Conservation (phyloP, 2,329 filamentous ascomycete species). For the Gliomastix tumulicola region DNA sequence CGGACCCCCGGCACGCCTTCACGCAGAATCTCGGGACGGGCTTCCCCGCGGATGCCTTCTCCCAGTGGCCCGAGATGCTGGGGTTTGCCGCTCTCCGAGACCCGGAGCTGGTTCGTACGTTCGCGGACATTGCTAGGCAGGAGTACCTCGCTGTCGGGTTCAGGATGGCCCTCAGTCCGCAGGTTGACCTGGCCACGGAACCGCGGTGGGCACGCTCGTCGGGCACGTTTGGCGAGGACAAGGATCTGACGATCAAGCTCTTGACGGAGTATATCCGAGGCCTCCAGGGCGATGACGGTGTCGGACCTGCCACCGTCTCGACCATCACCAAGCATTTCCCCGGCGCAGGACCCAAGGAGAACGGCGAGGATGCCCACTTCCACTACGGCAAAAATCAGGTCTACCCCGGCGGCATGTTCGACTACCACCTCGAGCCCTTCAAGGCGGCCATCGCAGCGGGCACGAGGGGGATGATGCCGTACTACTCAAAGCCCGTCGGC, state of each 20-base stretch:
- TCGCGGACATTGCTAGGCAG: slow-evolving; percentile 40
- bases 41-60: slow-evolving; percentile 33
- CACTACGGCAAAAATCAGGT: slow-evolving; percentile 42
- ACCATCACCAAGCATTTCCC: slow-evolving; percentile 49
- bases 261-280: slow-evolving; percentile 38
- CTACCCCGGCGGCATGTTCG: slow-evolving; percentile 42
- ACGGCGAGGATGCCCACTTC: slow-evolving; percentile 46
- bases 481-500: slow-evolving; percentile 39
- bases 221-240: slow-evolving; percentile 41
- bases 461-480: slow-evolving; percentile 44
- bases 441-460: slow-evolving; percentile 40
- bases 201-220: slow-evolving; percentile 40
- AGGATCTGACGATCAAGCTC: slow-evolving; percentile 26
- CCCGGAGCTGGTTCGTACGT: slow-evolving; percentile 31
- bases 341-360: slow-evolving; percentile 37
- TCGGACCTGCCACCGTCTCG: slow-evolving; percentile 34
- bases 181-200: slow-evolving; percentile 43
- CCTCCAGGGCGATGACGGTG: slow-evolving; percentile 33
- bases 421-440: slow-evolving; percentile 43
- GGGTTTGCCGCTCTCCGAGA: slow-evolving; percentile 41
- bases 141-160: slow-evolving; percentile 36
- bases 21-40: slow-evolving; percentile 33
- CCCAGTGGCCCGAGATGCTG: slow-evolving; percentile 43
- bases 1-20: slow-evolving; percentile 38
- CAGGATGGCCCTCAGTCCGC: slow-evolving; percentile 38